These are phyloP conservation scores for Hymenoscyphus albidus DNA, from an alignment of 2,329 filamentous ascomycete genomes.

Conservation along the genomic window DNA sequence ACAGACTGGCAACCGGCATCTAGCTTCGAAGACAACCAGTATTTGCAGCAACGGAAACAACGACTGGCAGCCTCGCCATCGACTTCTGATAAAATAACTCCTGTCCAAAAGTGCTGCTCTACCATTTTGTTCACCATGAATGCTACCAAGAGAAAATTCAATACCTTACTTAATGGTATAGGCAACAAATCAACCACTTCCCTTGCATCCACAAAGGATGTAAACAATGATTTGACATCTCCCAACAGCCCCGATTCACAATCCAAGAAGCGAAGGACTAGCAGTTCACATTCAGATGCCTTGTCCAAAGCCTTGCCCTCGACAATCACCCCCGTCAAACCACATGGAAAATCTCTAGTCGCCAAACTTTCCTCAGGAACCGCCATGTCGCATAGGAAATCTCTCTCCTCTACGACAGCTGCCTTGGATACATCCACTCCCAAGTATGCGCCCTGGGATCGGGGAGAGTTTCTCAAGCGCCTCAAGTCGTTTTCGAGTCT, in stretches of 20 bases:
- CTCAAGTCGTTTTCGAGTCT: conserved; percentile 87
- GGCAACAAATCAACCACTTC: conserved; percentile 47
- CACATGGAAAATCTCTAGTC: conserved; percentile 6
- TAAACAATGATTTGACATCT: conserved; percentile 36
- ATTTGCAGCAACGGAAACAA: background rate
- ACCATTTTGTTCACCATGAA: conserved; percentile 51
- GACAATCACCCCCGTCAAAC: background rate
- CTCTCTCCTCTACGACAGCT: conserved; percentile 22
- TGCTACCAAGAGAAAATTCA: conserved; percentile 80
- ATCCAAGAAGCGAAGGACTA: conserved; percentile 33
- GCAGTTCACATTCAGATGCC: conserved; percentile 15
- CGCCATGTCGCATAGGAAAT: conserved; percentile 27
- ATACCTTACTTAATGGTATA: conserved; percentile 66
- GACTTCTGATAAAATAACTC: background rate
- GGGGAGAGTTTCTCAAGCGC: conserved; percentile 73
- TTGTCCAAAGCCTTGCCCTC: background rate
- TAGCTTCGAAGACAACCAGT: background rate
- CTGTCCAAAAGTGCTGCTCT: background rate
- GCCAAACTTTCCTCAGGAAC: conserved; percentile 15
- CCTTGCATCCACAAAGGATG: conserved; percentile 33
- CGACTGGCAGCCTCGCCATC: background rate
- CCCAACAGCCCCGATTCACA: conserved; percentile 19
- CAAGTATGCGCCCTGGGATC: conserved; percentile 83
- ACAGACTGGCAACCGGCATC: conserved; percentile 9
- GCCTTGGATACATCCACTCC: conserved; percentile 40